phyloP scores from a whole-genome alignment of 2,329 filamentous ascomycete genomes.

The Monosporascus sp. region DNA sequence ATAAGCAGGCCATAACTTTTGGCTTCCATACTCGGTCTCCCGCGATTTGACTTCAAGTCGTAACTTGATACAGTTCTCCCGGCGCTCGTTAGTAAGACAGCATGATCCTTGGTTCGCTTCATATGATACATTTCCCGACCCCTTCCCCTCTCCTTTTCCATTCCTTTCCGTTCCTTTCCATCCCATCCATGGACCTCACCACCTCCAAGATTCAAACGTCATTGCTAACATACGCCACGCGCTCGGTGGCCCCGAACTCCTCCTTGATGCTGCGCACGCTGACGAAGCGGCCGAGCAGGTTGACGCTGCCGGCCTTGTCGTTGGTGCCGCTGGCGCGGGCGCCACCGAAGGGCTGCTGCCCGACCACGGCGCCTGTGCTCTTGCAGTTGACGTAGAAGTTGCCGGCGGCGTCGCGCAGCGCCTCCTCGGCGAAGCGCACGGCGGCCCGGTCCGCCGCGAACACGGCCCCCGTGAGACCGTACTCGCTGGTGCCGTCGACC shows the following conservation, averaged over 20 bases:
- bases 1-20: too few species aligned
- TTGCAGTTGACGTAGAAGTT: constrained; percentile 89
- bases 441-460: constrained; percentile 66
- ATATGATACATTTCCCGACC: background rate
- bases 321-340: constrained; percentile 65
- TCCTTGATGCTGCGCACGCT: constrained; percentile 67
- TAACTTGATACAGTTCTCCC: too few species aligned
- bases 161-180: too few species aligned
- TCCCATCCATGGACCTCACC: background rate
- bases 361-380: constrained; percentile 67
- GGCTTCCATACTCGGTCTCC: too few species aligned
- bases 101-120: too few species aligned
- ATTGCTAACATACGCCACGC: constrained; percentile 68
- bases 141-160: background rate
- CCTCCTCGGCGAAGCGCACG: constrained; percentile 64
- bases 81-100: too few species aligned
- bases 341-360: constrained; percentile 68
- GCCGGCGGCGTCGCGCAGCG: constrained; percentile 66
- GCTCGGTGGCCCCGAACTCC: constrained; percentile 61
- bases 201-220: constrained; percentile 39
- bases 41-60: too few species aligned
- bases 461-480: constrained; percentile 71
- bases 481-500: constrained; percentile 69
- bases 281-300: constrained; percentile 60
- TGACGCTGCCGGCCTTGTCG: constrained; percentile 65